phyloP scores from a whole-genome alignment of 441 rosid species.

The Brassica hybrid region DNA sequence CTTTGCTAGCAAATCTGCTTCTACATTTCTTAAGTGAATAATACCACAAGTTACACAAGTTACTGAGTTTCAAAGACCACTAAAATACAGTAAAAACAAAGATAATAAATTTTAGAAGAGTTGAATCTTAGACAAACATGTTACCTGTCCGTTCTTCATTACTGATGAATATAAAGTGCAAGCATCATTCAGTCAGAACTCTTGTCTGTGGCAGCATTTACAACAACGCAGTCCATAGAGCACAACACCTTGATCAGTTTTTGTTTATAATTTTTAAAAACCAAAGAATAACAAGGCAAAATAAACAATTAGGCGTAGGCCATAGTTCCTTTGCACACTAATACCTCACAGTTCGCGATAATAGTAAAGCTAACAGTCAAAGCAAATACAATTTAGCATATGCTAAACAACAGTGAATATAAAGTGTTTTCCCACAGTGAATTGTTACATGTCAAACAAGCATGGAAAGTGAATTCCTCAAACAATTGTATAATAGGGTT shows the following conservation, averaged over 20 bases:
- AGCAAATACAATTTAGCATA: constrained; percentile 17
- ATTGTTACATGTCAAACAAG: constrained; percentile 15
- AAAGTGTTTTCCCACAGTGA: constrained; percentile 12
- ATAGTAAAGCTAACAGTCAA: constrained; percentile 7
- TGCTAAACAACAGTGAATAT: background rate
- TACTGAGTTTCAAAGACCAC: background rate
- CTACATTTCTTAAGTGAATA: too few relatives aligned
- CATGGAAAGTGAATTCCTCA: constrained; percentile 25
- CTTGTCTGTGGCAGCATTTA: constrained; percentile 9
- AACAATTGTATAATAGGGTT: constrained; percentile 34
- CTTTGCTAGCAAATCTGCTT: too few relatives aligned
- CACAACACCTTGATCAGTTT: constrained; percentile 3
- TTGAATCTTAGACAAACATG: background rate
- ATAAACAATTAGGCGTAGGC: background rate
- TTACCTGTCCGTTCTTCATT: constrained; percentile 48
- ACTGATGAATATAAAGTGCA: constrained; percentile 25
- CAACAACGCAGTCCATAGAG: constrained; percentile 29
- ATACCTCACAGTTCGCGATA: background rate
- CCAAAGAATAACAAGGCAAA: background rate
- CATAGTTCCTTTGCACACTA: constrained; percentile 3
- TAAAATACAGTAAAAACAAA: background rate
- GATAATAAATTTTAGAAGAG: constrained; percentile 6
- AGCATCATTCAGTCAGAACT: constrained; percentile 26
- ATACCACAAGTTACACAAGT: background rate
- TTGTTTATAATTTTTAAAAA: background rate